These are phyloP conservation scores for Kockiozyma suomiensis DNA, from an alignment of 805 yeast genomes.

Conservation along the genomic window DNA sequence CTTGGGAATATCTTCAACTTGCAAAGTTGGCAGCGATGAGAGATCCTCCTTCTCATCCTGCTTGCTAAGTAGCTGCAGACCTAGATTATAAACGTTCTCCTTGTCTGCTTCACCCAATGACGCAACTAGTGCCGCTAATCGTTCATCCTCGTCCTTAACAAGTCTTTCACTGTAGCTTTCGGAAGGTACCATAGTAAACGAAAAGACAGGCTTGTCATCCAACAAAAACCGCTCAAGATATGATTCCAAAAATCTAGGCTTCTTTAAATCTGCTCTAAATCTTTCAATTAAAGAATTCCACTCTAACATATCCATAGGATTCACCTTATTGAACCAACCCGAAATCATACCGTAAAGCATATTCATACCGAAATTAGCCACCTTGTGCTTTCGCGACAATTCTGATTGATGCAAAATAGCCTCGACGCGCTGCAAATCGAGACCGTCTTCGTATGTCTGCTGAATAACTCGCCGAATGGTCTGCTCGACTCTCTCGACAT, in stretches of 20 bases:
- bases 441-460: constrained; percentile 48
- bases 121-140: constrained; percentile 52
- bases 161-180: constrained; percentile 55
- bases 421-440: constrained; percentile 64
- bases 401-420: constrained; percentile 90
- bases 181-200: constrained; percentile 75
- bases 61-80: constrained; percentile 58
- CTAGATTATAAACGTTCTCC: constrained; percentile 60
- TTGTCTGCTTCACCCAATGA: constrained; percentile 58
- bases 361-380: constrained; percentile 85
- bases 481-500: constrained; percentile 51
- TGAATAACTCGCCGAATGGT: constrained; percentile 53
- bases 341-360: constrained; percentile 74
- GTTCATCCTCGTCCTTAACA: constrained; percentile 57
- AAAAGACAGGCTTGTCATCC: constrained; percentile 57
- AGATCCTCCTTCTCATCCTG: constrained; percentile 74
- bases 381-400: constrained; percentile 78
- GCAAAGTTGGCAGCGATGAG: constrained; percentile 76
- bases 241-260: constrained; percentile 62
- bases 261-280: constrained; percentile 65
- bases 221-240: constrained; percentile 59
- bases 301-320: constrained; percentile 69
- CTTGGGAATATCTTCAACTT: constrained; percentile 70
- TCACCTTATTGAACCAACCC: constrained; percentile 80
- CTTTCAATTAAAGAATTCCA: constrained; percentile 61